Conservation (phyloP, 345 rosid species). For the Balakata baccata region DNA sequence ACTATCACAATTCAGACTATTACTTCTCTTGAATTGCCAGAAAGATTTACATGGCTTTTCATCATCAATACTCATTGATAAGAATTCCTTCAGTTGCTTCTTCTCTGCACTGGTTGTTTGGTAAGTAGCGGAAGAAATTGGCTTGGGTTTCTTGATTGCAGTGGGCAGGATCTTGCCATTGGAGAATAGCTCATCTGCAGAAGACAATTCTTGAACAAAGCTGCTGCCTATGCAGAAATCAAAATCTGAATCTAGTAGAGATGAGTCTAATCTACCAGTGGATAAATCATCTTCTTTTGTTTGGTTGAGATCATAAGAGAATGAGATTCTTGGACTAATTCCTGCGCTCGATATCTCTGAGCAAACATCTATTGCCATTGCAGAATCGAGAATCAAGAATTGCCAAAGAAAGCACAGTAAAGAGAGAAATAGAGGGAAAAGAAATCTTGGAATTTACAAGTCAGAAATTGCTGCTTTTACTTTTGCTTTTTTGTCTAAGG, state of each 20-base stretch:
- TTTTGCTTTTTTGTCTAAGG: constrained; percentile 23
- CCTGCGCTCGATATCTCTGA: constrained; percentile 59
- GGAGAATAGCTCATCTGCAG: constrained; percentile 88
- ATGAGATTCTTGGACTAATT: constrained; percentile 71
- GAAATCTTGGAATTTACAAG: constrained; percentile 29
- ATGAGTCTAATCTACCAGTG: constrained; percentile 42
- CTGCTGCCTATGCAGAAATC: constrained; percentile 56
- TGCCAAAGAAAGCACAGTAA: constrained; percentile 14
- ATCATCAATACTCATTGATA: constrained; percentile 38
- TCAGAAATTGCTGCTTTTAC: constrained; percentile 56
- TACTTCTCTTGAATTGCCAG: constrained; percentile 83
- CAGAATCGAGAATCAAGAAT: background rate
- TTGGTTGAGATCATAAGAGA: constrained; percentile 61
- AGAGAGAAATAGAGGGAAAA: background rate
- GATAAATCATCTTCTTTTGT: constrained; percentile 33
- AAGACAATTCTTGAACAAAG: constrained; percentile 50
- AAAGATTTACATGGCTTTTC: constrained; percentile 40
- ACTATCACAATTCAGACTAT: constrained; percentile 67
- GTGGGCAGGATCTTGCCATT: constrained; percentile 77
- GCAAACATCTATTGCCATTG: constrained; percentile 76
- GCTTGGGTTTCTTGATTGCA: constrained; percentile 50
- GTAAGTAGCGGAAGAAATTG: constrained; percentile 17
- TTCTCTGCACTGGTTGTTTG: constrained; percentile 33
- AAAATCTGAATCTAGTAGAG: constrained; percentile 56
- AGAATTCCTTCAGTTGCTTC: constrained; percentile 73